Percentiles rank a stretch among this genome's conserved stretches.
Evolutionary conservation across 2,329 filamentous ascomycete genomes (phyloP).

Genomic region (Arachnopeziza araneosa): DNA sequence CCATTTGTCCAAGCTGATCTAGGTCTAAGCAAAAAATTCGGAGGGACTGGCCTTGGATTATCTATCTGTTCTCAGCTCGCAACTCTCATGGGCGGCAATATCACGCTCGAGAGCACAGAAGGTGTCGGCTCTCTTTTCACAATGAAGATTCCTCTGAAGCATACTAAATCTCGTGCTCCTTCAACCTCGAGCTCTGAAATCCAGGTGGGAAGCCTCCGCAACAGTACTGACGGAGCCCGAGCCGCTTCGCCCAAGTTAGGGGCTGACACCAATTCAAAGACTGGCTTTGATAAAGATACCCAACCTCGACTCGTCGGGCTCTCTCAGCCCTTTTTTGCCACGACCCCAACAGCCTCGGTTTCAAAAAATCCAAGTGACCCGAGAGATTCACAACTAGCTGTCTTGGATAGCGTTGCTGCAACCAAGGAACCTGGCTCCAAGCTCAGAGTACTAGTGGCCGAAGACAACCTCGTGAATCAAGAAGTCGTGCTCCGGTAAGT

Average conservation of each 20-base stretch:
- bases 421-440: constrained; percentile 54
- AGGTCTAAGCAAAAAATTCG: constrained; percentile 82
- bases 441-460: constrained; percentile 79
- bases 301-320: constrained; percentile 78
- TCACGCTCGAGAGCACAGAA: constrained; percentile 64
- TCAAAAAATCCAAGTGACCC: constrained; percentile 32
- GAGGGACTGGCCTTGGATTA: constrained; percentile 80
- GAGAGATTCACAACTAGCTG: constrained; percentile 50
- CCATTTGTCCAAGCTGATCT: constrained; percentile 93
- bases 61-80: constrained; percentile 88
- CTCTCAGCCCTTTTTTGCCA: constrained; percentile 71
- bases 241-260: not conserved
- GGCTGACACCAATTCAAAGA: constrained; percentile 17
- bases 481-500: constrained; percentile 50
- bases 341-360: constrained; percentile 14
- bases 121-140: constrained; percentile 76
- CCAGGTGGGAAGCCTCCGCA: constrained; percentile 28
- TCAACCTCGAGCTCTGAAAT: constrained; percentile 22
- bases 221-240: constrained; percentile 7
- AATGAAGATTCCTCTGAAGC: constrained; percentile 75
- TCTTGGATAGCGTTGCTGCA: constrained; percentile 54
- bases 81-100: constrained; percentile 72
- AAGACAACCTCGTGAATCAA: constrained; percentile 64
- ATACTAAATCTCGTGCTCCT: constrained; percentile 52
- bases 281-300: constrained; percentile 50